Base-by-base conservation (phyloP, 228 moss, liverwort and hornwort species). In the Sphagnum magellanicum region DNA sequence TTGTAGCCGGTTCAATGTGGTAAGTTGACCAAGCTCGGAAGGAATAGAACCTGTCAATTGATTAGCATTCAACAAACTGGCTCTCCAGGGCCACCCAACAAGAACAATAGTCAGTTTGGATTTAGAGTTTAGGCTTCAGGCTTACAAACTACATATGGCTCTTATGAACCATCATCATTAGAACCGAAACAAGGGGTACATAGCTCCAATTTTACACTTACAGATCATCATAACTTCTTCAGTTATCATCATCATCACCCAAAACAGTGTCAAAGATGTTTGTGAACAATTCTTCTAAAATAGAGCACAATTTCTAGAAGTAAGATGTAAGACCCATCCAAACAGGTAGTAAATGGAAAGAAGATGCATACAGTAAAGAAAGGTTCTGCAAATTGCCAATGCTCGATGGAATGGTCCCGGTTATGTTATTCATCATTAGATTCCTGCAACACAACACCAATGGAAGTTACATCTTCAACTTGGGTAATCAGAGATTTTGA, bases 61-160 rank as follows among this genome's bases (percentile, higher is more conserved):
- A 70, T 85, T 85, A 64, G 50, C 0, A 69, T 79, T 82, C 59
- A 85, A 76, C 77, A 85, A 70, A 57, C 83, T 84, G 32, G 74
- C 70, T 59, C 52, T 13, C 52, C 64, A 64, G 32, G 32, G 32
- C 32, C 32, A 32, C 32, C 32, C 13, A 46, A 8, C 46, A 12
- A 48, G 48, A 8, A 50, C 64, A 13, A 12, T 12, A 64, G 9
- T 63, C 9, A 63, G 63, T 32, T 32, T 32, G 32, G 1, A 32
- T 32, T 32, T 32, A 32, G 32, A 3, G 32, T 32, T 32, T 32
- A 32, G 32, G 32, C 32, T 32, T 32, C 32, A 32, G 32, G 32
- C 32, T 32, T 32, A 32, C 32, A 32, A 32, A 32, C 32, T 32
- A 32, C 32, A 32, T 32, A 32, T 32, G 32, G 32, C 32, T 32